phyloP scores from a whole-genome alignment of 768 basidiomycete species.

The Termitomyces titanicus region DNA sequence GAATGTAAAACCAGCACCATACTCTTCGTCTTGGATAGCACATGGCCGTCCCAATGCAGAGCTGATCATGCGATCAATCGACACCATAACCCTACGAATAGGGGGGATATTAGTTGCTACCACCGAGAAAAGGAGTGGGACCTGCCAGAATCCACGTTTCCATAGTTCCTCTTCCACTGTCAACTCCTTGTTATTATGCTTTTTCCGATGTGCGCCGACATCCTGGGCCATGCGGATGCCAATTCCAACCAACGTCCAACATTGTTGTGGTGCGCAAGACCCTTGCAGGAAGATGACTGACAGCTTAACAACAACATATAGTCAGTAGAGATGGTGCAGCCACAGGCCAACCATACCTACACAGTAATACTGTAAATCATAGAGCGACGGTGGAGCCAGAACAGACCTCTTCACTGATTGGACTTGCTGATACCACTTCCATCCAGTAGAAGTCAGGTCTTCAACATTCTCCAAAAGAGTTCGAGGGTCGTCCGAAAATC shows the following conservation, averaged over 20 bases:
- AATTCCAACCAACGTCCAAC: constrained; percentile 69
- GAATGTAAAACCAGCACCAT: constrained; percentile 21
- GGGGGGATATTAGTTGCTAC: background rate
- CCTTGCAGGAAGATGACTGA: constrained; percentile 51
- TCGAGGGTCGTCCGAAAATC: constrained; percentile 55
- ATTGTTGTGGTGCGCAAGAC: constrained; percentile 56
- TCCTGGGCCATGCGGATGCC: constrained; percentile 77
- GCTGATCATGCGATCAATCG: constrained; percentile 49
- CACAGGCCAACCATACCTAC: constrained; percentile 27
- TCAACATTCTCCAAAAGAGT: constrained; percentile 39
- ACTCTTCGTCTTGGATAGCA: constrained; percentile 81
- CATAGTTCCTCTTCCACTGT: constrained; percentile 68
- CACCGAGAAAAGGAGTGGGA: constrained; percentile 7
- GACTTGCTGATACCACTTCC: constrained; percentile 69
- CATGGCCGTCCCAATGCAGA: constrained; percentile 67
- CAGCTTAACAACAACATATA: constrained; percentile 32
- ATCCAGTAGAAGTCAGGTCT: constrained; percentile 47
- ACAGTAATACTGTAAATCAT: constrained; percentile 70
- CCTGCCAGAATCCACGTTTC: constrained; percentile 67
- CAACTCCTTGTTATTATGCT: constrained; percentile 20
- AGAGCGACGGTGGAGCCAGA: constrained; percentile 61
- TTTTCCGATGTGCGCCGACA: constrained; percentile 66
- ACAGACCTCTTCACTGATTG: constrained; percentile 61
- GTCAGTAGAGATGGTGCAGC: background rate
- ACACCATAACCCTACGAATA: constrained; percentile 46